Evolutionary conservation across 2,329 filamentous ascomycete species (phyloP).

Genomic region (Phaeosphaeria sp.): DNA sequence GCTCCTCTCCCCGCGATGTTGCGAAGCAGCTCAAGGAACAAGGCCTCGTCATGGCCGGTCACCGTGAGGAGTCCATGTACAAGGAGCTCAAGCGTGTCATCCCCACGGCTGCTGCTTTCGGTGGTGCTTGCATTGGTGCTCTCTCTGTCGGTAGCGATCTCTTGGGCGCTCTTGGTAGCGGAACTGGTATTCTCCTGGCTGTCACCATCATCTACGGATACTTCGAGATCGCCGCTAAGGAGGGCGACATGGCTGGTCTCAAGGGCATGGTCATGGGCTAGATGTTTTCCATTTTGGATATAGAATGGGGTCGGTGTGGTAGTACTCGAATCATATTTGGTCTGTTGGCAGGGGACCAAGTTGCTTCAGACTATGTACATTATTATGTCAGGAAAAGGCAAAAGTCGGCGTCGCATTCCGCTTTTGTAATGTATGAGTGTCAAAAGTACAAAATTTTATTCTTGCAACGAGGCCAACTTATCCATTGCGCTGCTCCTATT

Average conservation of each 20-base stretch:
- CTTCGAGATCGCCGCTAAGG: constrained; percentile 98
- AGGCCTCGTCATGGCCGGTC: constrained; percentile 98
- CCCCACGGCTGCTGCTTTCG: constrained; percentile 95
- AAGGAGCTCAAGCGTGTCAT: constrained; percentile 99
- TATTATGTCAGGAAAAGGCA: constrained; percentile 1
- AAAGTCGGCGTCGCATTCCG: constrained; percentile 2
- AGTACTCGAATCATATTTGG: not conserved
- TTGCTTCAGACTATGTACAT: constrained; percentile 3
- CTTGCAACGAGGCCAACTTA: not conserved
- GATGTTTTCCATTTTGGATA: constrained; percentile 8
- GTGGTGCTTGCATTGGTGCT: constrained; percentile 97
- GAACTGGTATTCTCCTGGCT: constrained; percentile 96
- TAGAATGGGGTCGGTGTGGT: not conserved
- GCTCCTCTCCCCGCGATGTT: constrained; percentile 95
- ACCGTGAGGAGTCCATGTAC: constrained; percentile 99
- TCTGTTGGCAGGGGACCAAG: not conserved
- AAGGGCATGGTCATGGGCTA: constrained; percentile 69
- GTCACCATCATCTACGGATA: constrained; percentile 99
- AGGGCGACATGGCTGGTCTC: constrained; percentile 87
- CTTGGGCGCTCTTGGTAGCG: constrained; percentile 92
- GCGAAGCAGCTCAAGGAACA: constrained; percentile 99
- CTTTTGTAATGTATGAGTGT: constrained; percentile 3
- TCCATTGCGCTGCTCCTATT: not conserved
- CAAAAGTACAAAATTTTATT: constrained; percentile 1
- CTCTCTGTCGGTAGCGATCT: constrained; percentile 95